Evolutionary conservation across 495 filamentous ascomycete genomes (phyloP).

Genomic region (Xylaria cubensis): DNA sequence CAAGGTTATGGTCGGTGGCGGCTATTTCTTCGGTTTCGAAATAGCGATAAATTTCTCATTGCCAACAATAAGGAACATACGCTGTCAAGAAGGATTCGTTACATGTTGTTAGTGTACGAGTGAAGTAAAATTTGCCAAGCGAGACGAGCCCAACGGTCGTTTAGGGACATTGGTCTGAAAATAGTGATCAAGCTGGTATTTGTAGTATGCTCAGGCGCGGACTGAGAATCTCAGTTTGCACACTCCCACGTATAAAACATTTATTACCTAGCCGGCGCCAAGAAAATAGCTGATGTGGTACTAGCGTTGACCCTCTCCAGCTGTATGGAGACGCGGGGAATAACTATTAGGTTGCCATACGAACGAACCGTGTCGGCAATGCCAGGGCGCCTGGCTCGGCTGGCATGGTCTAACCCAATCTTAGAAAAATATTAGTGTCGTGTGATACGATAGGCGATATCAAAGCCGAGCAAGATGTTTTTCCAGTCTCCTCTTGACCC

Average conservation of each 20-base stretch:
- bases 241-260: neutral
- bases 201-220: neutral
- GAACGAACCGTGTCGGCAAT: neutral
- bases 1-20: neutral
- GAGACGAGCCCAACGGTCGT: neutral
- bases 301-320: constrained; percentile 9
- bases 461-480: neutral
- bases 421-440: neutral
- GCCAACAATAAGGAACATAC: neutral
- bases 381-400: neutral
- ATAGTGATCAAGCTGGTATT: no score
- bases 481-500: neutral
- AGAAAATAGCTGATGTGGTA: constrained; percentile 8
- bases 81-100: neutral
- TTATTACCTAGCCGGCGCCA: constrained; percentile 1
- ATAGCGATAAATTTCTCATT: neutral
- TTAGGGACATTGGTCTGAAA: neutral
- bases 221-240: neutral
- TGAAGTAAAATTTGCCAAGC: constrained; percentile 14
- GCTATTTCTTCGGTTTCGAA: neutral
- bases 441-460: neutral
- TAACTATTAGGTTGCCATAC: neutral
- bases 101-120: neutral
- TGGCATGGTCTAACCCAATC: neutral
- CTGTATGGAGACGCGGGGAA: constrained; percentile 22